Evolutionary conservation across 106 monocot genomes (phyloP).

Genomic region (Acanthochlamys bracteata): DNA sequence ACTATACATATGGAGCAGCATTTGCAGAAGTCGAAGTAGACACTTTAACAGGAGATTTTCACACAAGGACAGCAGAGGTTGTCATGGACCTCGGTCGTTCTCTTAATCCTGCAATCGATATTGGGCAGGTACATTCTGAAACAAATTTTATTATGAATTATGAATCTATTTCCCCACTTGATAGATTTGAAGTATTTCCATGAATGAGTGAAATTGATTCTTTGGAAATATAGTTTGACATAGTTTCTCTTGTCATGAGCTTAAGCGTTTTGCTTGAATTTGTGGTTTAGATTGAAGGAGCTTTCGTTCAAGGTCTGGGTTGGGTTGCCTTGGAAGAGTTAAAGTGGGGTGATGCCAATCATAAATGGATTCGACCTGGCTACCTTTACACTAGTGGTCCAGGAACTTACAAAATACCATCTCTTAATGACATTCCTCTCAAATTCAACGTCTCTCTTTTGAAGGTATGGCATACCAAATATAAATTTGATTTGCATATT

Average conservation of each 20-base stretch:
- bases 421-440: conserved; percentile 89
- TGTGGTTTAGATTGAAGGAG: conserved; percentile 76
- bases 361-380: conserved; percentile 86
- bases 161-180: too few species aligned
- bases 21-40: conserved; percentile 97
- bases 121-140: conserved; percentile 73
- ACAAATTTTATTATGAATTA: neutral
- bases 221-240: too few species aligned
- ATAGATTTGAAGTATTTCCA: too few species aligned
- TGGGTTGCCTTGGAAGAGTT: conserved; percentile 94
- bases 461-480: conserved; percentile 58
- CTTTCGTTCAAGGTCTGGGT: conserved; percentile 92
- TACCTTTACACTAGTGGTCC: conserved; percentile 82
- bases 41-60: conserved; percentile 86
- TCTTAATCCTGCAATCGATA: conserved; percentile 88
- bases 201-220: too few species aligned
- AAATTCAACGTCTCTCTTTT: conserved; percentile 88
- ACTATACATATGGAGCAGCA: conserved; percentile 87
- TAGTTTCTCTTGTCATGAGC: too few species aligned
- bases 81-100: conserved; percentile 94
- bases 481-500: too few species aligned
- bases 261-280: too few species aligned
- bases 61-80: conserved; percentile 61
- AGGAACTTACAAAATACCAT: conserved; percentile 89
- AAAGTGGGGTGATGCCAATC: conserved; percentile 95